Evolutionary conservation across 257 asterid genomes (phyloP).

Genomic region (Solanum chilense): DNA sequence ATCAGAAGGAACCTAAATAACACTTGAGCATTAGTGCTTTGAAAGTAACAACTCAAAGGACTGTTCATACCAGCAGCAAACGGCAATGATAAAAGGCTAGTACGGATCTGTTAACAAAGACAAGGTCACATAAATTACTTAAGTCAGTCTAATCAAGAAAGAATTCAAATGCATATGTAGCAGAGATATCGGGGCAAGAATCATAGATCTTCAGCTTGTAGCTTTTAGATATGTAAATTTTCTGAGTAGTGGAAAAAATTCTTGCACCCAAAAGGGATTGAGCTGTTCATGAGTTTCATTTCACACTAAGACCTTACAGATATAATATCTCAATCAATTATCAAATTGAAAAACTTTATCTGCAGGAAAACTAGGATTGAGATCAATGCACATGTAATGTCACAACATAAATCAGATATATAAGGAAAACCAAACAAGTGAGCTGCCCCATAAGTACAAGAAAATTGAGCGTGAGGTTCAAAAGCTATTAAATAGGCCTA

Average conservation of each 20-base stretch:
- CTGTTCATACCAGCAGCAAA: slow-evolving; percentile 56
- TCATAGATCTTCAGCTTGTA: background rate
- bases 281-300: background rate
- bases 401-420: background rate
- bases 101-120: slow-evolving; percentile 44
- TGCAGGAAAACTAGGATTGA: background rate
- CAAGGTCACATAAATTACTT: background rate
- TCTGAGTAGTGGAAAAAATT: background rate
- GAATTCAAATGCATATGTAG: background rate
- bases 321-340: background rate
- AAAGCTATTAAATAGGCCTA: background rate
- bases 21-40: background rate
- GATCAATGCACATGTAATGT: background rate
- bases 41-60: background rate
- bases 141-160: background rate
- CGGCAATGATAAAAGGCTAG: slow-evolving; percentile 60
- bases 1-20: background rate
- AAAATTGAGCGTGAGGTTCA: background rate
- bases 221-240: background rate
- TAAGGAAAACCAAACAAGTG: background rate
- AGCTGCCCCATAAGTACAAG: background rate
- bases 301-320: background rate
- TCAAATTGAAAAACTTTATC: background rate
- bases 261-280: background rate
- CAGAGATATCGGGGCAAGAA: background rate